phyloP scores from a whole-genome alignment of 306 rosid genomes.

The Macrotyloma uniflorum region DNA sequence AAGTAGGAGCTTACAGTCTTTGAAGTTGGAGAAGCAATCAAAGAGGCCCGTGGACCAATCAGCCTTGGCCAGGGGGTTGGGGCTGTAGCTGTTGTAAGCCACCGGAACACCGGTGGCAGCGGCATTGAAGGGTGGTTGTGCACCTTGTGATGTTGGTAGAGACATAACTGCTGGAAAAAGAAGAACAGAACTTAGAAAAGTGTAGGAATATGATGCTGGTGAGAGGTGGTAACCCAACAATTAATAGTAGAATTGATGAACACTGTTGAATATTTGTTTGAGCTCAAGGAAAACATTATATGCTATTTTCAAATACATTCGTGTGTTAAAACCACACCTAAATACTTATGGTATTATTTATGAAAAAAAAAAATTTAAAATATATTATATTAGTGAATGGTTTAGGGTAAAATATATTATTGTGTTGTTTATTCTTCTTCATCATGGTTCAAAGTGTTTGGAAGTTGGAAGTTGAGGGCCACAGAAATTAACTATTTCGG shows the following conservation, averaged over 20 bases:
- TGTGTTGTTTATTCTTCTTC: too few relatives aligned
- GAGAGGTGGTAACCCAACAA: background rate
- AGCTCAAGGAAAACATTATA: too few relatives aligned
- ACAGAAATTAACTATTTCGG: too few relatives aligned
- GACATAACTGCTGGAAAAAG: background rate
- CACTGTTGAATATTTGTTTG: background rate
- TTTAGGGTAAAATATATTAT: too few relatives aligned
- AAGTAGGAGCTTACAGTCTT: constrained; percentile 34
- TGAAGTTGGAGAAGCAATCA: constrained; percentile 54
- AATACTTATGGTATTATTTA: too few relatives aligned
- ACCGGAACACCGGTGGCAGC: background rate
- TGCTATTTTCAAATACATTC: too few relatives aligned
- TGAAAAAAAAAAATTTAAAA: too few relatives aligned
- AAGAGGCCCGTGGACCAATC: constrained; percentile 65
- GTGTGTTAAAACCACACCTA: too few relatives aligned
- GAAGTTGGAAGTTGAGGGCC: too few relatives aligned
- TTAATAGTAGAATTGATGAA: background rate
- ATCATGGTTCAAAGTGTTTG: too few relatives aligned
- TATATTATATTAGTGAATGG: too few relatives aligned
- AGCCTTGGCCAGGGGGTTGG: background rate
- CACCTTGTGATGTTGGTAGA: background rate
- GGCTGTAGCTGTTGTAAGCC: background rate
- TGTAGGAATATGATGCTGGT: background rate
- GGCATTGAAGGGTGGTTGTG: background rate
- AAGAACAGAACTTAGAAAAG: background rate